Conservation (phyloP, 2,329 filamentous ascomycete species). For the Malbranchea zuffiana region DNA sequence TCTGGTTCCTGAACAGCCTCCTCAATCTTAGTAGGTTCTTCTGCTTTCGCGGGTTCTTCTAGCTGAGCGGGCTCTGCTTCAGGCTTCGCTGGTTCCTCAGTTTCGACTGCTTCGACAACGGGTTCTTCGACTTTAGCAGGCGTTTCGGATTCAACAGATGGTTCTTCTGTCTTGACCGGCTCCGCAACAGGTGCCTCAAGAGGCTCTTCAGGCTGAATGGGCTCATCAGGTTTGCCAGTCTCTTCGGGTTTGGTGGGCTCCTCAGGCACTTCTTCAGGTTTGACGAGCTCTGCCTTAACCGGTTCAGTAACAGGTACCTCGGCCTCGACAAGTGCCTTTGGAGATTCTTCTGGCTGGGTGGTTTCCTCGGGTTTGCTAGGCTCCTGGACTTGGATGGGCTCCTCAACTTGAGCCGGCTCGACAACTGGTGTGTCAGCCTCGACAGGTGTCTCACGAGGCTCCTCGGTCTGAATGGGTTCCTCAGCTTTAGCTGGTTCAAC, state of each 20-base stretch:
- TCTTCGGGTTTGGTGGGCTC: too few species aligned
- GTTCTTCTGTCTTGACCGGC: background rate
- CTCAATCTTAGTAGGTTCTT: background rate
- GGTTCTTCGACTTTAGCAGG: too few species aligned
- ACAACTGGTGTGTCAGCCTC: background rate
- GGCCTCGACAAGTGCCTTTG: background rate
- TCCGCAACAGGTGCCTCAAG: background rate
- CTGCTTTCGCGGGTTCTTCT: background rate
- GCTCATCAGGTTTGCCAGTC: too few species aligned
- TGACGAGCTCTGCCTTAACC: constrained; percentile 2
- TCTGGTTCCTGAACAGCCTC: too few species aligned
- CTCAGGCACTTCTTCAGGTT: constrained; percentile 9
- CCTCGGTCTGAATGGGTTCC: background rate
- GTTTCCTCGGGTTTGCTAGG: background rate
- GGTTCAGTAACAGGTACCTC: background rate
- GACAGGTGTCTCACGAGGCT: background rate
- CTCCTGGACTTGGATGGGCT: background rate
- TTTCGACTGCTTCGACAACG: background rate
- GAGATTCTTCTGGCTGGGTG: background rate
- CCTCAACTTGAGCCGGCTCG: background rate
- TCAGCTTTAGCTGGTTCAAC: background rate
- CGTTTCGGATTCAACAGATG: background rate
- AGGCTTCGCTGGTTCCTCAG: background rate
- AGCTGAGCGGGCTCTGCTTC: background rate
- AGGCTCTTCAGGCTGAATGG: background rate